Evolutionary conservation across 2,329 filamentous ascomycete species (phyloP), one percentile per base, ranked within the genome.

Genomic region (Bipolaris zeicola): DNA sequence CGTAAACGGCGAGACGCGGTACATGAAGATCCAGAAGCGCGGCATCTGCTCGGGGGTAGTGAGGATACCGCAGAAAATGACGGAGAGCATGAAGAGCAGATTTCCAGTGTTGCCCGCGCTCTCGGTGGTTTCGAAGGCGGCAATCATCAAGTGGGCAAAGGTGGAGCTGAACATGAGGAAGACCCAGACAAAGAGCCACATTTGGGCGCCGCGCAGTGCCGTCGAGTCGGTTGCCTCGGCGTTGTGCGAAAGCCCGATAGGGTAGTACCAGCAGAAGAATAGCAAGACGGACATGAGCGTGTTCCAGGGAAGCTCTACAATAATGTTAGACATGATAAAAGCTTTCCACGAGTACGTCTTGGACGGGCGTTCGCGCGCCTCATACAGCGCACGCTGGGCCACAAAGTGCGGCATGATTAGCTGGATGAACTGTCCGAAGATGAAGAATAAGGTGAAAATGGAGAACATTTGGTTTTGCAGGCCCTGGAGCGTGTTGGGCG

Each of bases 1-100:
- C 0, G 89, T 92, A 66, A 96, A 90, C 0, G 92, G 92, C 0
- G 88, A 92, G 46, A 92, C 78, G 47, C 89, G 85, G 76, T 94
- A 93, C 87, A 92, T 90, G 80, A 91, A 92, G 65, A 89, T 87
- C 89, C 90, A 94, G 81, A 93, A 92, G 3, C 84, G 79, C 0
- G 90, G 89, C 28, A 94, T 82, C 2, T 77, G 75, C 3, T 77
- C 74, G 0, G 88, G 88, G 4, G 79, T 78, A 24, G 87, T 86
- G 60, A 95, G 83, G 47, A 95, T 88, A 81, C 88, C 72, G 68
- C 87, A 90, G 82, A 28, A 28, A 10, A 28, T 10, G 26, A 28
- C 26, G 26, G 2, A 28, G 26, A 28, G 26, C 26, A 92, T 36
- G 34, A 36, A 36, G n/a, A 36, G 34, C n/a, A 36, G 6, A 6